These are phyloP conservation scores for Cercospora sp. DNA, from an alignment of 2,329 filamentous ascomycete species.

Conservation along the genomic window DNA sequence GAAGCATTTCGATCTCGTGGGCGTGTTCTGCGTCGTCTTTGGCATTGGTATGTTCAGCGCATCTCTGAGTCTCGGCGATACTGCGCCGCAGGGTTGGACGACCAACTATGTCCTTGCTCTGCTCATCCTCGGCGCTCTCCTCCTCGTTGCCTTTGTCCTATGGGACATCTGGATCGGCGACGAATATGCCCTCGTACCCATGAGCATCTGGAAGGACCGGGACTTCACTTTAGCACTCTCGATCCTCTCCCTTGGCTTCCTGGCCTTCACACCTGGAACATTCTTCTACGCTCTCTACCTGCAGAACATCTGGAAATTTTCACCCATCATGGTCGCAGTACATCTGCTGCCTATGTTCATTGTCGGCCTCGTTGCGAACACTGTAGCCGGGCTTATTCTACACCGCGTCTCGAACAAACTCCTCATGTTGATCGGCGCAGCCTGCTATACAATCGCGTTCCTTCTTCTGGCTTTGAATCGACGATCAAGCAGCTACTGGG, in stretches of 20 bases:
- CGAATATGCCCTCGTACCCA: conserved; percentile 7
- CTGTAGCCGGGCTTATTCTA: conserved; percentile 6
- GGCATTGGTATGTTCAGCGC: conserved; percentile 18
- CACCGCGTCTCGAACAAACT: conserved; percentile 14
- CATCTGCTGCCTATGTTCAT: conserved; percentile 16
- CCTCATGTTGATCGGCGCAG: conserved; percentile 6
- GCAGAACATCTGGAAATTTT: conserved; percentile 7
- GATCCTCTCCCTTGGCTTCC: conserved; percentile 12
- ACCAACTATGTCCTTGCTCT: conserved; percentile 43
- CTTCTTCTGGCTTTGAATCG: conserved; percentile 8
- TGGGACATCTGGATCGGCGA: conserved; percentile 10
- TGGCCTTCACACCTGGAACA: conserved; percentile 15
- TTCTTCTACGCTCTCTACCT: conserved; percentile 16
- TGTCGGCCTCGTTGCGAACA: conserved; percentile 5
- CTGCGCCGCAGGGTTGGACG: conserved; percentile 40
- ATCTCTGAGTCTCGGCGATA: conserved; percentile 52
- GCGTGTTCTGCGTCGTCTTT: conserved; percentile 8
- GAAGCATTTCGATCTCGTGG: conserved; percentile 14
- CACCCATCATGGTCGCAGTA: conserved; percentile 8
- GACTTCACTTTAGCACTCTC: conserved; percentile 12
- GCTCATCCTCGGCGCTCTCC: conserved; percentile 41
- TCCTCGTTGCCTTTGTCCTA: conserved; percentile 43
- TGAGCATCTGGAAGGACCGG: conserved; percentile 12
- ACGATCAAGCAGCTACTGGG: conserved; percentile 13
- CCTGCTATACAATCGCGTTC: conserved; percentile 11